These are phyloP conservation scores for Mayamaea pseudoterrestris DNA, from an alignment of 108 stramenopile species.

Conservation along the genomic window DNA sequence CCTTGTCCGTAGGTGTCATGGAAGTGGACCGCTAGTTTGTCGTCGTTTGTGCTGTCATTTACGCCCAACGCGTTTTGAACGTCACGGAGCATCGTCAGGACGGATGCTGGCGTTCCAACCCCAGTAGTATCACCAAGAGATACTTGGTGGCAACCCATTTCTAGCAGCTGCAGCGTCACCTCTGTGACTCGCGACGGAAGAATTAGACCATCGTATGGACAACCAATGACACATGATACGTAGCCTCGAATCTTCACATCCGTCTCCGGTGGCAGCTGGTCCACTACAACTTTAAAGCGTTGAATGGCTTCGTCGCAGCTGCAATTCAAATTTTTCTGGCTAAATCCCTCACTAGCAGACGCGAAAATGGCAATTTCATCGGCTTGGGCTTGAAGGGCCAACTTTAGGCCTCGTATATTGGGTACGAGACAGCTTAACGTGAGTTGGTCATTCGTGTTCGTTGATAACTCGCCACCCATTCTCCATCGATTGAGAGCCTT, in stretches of 20 bases:
- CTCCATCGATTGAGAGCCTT: slow-evolving; percentile 10
- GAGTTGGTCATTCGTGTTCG: slow-evolving; percentile 9
- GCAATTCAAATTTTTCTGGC: slow-evolving; percentile 74
- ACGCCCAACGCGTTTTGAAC: slow-evolving; percentile 15
- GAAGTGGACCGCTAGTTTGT: slow-evolving; percentile 73
- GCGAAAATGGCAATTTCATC: slow-evolving; percentile 81
- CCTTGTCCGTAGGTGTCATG: slow-evolving; percentile 89
- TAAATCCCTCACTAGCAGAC: slow-evolving; percentile 78
- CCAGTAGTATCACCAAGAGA: slow-evolving; percentile 87
- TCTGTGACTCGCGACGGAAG: slow-evolving; percentile 42
- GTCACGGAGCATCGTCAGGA: slow-evolving; percentile 29
- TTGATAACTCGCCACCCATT: slow-evolving; percentile 4
- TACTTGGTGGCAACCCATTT: slow-evolving; percentile 81
- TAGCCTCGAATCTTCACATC: slow-evolving; percentile 55
- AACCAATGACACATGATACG: slow-evolving; percentile 78
- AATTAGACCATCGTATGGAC: slow-evolving; percentile 74
- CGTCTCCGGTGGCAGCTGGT: not conserved
- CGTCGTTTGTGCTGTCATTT: not conserved
- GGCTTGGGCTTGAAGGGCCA: slow-evolving; percentile 20
- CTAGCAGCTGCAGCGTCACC: slow-evolving; percentile 42
- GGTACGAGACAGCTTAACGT: slow-evolving; percentile 46
- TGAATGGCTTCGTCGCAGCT: slow-evolving; percentile 67
- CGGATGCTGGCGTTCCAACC: slow-evolving; percentile 50
- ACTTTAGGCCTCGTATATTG: slow-evolving; percentile 57
- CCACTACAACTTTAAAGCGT: slow-evolving; percentile 47